Evolutionary conservation across 176 grass and related monocot genomes (phyloP), one percentile per base, ranked within the genome.

Genomic region (Phyllostachys edulis): DNA sequence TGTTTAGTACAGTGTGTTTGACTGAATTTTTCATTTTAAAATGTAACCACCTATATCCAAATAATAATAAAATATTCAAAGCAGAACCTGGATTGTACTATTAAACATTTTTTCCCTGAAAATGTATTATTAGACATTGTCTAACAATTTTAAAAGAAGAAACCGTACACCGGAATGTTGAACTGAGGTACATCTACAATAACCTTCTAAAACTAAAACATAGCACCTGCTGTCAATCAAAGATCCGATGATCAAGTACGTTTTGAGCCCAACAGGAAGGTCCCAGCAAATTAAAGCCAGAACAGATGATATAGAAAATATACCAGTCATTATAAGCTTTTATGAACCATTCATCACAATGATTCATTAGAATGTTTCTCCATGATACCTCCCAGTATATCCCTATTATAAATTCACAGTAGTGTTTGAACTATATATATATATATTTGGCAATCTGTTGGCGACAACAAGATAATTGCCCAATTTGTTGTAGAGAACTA

Each of bases 181-280:
- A 10, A 71, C 57, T 21, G 16, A 26, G 20, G 59, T 18, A 7
- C 20, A 75, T 20, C 0, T 47, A 47, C 8, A 79, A 52, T 39
- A 52, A 54, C 4, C 23, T 17, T 24, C 1, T 16, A 15, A 21
- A 7, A 40, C 21, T 17, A 42, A 61, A 16, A 61, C 0, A 29
- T 0, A 29, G 29, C 29, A 29, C 29, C 85, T 96, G 86, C 67
- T 96, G 8, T 89, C 86, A 0, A 96, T 96, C 72, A 96, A 96
- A 64, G 91, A 96, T 32, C 91, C 90, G 2, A 63, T 96, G 72
- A 89, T 93, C 83, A 91, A 87, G 84, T 89, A 89, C 89, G 91
- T 68, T 91, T 96, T 68, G 88, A 93, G 80, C 94, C 86, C 40
- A 96, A 93, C 77, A 93, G 82, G 77, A 92, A 86, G 89, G 94